These are phyloP conservation scores for Xylaria acuta DNA, from an alignment of 495 filamentous ascomycete genomes.

Conservation along the genomic window DNA sequence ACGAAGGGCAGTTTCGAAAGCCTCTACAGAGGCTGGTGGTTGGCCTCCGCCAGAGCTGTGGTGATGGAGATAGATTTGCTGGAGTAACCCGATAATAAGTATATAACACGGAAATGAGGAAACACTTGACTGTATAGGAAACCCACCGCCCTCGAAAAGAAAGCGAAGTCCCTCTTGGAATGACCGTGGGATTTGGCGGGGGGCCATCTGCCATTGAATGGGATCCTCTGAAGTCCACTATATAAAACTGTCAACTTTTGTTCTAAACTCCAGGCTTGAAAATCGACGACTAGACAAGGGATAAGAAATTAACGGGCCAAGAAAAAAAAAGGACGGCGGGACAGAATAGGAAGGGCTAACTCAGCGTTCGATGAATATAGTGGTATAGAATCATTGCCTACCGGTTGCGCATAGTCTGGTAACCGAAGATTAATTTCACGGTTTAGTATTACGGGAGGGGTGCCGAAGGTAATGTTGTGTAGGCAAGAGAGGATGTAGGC, in stretches of 20 bases:
- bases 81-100: conserved; percentile 60
- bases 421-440: conserved; percentile 51
- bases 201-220: conserved; percentile 50
- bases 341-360: too few species aligned
- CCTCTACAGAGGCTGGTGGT: conserved; percentile 43
- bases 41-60: conserved; percentile 39
- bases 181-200: conserved; percentile 35
- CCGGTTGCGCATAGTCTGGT: conserved; percentile 12
- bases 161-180: conserved; percentile 59
- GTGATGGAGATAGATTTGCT: conserved; percentile 58
- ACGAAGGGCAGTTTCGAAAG: conserved; percentile 41
- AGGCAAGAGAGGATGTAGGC: conserved; percentile 64
- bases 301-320: not conserved
- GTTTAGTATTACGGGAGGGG: conserved; percentile 59
- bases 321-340: too few species aligned
- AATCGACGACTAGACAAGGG: not conserved
- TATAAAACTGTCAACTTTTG: not conserved
- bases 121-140: conserved; percentile 43
- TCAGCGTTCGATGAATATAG: not conserved
- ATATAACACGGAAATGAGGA: conserved; percentile 62
- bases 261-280: not conserved
- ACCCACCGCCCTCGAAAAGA: conserved; percentile 41
- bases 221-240: conserved; percentile 45
- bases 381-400: not conserved
- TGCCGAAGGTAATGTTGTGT: conserved; percentile 62